Evolutionary conservation across 75 land plant genomes (phyloP), one percentile per base, ranked within the genome.

Genomic region (Cunninghamia lanceolata): DNA sequence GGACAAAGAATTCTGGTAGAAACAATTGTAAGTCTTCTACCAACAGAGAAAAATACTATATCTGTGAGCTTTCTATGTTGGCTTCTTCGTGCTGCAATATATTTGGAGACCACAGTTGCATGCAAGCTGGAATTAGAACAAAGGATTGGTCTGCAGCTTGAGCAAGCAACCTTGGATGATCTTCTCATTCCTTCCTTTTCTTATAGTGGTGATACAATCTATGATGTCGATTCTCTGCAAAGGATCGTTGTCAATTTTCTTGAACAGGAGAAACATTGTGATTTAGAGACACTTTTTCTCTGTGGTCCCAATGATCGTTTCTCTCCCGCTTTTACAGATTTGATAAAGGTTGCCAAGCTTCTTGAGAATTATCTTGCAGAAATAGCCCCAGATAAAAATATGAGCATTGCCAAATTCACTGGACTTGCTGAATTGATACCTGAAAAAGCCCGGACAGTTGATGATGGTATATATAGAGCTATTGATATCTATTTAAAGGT

Each of bases 401-500:
- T 96, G 76, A 87, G 85, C 76, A 90, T 95, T 42, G 68, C 92
- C 7, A 95, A 91, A 83, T 96, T 98, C 79, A 85, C 91, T 40
- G 83, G 90, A 28, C 89, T 96, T 73, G 94, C 95, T 83, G 99
- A 96, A 81, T 88, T 95, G 77, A 70, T 98, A 36, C 99, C 99
- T 9, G 95, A 92, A 59, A 94, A 93, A 85, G 91, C 99, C 36
- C 90, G 95, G 77, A 84, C 89, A 19, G 91, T 90, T 66, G 96
- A 98, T 85, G 99, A 98, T 92, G 97, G 97, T 13, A 88, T 98
- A 88, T 98, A 98, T 85, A 91, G 99, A 88, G 99, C 99, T 53
- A 92, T 96, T 35, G 99, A 98, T 83, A 96, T 98, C 80, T 98
- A 94, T 90, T 88, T 98, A 68, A 98, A 98, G 99, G 99, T 96